These are phyloP conservation scores for Fraxinus velutina DNA, from an alignment of 305 asterid species.

Conservation along the genomic window DNA sequence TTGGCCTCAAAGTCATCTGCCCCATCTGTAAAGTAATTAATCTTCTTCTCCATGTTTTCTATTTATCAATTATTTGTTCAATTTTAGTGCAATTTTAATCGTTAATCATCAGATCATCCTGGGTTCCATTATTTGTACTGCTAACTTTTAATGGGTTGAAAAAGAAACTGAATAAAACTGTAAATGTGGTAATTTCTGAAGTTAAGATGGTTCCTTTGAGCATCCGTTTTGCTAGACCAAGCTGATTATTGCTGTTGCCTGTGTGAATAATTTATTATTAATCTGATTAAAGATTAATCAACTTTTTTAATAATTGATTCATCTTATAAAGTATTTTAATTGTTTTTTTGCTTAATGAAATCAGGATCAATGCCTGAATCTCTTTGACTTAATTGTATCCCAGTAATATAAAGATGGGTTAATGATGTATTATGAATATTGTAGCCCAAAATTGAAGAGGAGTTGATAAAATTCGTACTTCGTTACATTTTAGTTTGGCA, in stretches of 20 bases:
- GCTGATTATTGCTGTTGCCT: background rate
- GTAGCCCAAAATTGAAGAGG: background rate
- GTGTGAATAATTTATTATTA: background rate
- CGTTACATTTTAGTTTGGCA: background rate
- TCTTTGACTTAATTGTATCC: background rate
- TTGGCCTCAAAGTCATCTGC: conserved; percentile 83
- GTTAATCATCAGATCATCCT: background rate
- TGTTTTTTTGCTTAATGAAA: background rate
- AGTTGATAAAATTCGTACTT: background rate
- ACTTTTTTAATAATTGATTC: background rate
- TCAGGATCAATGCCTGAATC: background rate
- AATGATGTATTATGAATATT: background rate
- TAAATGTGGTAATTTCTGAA: background rate
- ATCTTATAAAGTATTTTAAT: background rate
- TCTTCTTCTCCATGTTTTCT: background rate
- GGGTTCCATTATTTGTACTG: background rate
- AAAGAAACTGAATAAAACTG: background rate
- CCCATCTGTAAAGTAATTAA: conserved; percentile 74
- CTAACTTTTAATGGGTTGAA: background rate
- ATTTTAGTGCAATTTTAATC: background rate
- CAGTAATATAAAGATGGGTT: background rate
- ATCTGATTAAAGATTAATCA: background rate
- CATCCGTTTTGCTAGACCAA: background rate
- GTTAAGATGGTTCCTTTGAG: background rate
- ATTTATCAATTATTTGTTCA: background rate